Evolutionary conservation across 73 alveolate genomes (phyloP).

Genomic region (Symbiodinium pilosum): DNA sequence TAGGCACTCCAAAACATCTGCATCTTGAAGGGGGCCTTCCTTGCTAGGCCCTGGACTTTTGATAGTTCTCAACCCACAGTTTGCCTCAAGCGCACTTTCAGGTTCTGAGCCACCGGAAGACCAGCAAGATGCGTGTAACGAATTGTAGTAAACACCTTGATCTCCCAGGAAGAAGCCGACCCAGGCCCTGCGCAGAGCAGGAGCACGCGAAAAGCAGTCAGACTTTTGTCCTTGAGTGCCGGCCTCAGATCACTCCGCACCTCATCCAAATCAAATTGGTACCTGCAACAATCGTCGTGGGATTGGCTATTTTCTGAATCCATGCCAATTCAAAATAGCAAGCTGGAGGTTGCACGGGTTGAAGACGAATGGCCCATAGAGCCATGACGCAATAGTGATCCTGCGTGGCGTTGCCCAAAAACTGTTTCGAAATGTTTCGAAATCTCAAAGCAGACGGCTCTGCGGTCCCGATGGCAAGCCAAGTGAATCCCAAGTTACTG

Average conservation of each 20-base stretch:
- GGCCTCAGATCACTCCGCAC: conserved; percentile 53
- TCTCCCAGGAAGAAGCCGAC: conserved; percentile 67
- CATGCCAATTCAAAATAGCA: neutral
- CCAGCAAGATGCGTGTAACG: neutral
- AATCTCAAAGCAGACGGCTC: neutral
- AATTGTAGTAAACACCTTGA: neutral
- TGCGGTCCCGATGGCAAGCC: conserved; percentile 86
- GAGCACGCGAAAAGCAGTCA: neutral
- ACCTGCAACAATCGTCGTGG: too few species aligned
- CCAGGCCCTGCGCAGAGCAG: conserved; percentile 73
- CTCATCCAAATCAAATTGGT: conserved; percentile 70
- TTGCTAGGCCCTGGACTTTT: conserved; percentile 1
- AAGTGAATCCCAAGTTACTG: conserved; percentile 28
- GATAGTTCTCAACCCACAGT: conserved; percentile 80
- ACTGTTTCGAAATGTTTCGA: too few species aligned
- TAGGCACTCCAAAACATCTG: too few species aligned
- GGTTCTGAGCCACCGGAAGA: neutral
- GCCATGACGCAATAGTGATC: conserved; percentile 87
- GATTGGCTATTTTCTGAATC: too few species aligned
- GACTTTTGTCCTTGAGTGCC: neutral
- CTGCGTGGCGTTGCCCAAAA: conserved; percentile 29
- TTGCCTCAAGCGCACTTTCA: too few species aligned
- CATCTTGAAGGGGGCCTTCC: too few species aligned
- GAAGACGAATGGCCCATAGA: conserved; percentile 89
- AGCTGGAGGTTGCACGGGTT: conserved; percentile 25